Conservation (phyloP, 768 basidiomycete genomes). For the Trametes punicea region DNA sequence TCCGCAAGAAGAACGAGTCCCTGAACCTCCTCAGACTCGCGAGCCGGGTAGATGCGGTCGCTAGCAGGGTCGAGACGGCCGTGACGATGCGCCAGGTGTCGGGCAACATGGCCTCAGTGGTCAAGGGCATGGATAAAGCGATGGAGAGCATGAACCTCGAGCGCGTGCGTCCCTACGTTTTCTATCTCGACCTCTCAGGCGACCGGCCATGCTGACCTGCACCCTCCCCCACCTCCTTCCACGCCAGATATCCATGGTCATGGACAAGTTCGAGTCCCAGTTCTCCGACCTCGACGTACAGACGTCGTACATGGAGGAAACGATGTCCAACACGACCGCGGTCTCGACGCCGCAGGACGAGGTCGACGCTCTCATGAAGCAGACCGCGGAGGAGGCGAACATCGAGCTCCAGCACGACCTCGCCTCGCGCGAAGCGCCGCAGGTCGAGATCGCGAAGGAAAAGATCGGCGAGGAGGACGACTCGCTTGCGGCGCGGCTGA, state of each 20-base stretch:
- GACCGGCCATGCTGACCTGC: background rate
- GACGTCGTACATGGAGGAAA: slow-evolving; percentile 96
- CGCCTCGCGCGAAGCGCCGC: slow-evolving; percentile 50
- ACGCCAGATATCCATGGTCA: slow-evolving; percentile 87
- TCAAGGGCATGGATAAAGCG: slow-evolving; percentile 97
- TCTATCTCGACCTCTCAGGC: background rate
- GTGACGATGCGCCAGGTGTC: slow-evolving; percentile 98
- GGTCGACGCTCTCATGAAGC: slow-evolving; percentile 85
- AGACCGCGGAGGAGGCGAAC: slow-evolving; percentile 96
- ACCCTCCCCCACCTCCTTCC: background rate
- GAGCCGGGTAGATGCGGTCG: slow-evolving; percentile 94
- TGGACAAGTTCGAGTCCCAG: slow-evolving; percentile 98
- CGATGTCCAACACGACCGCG: slow-evolving; percentile 91
- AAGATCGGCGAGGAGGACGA: slow-evolving; percentile 68
- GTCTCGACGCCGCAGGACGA: slow-evolving; percentile 96
- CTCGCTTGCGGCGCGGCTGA: slow-evolving; percentile 79
- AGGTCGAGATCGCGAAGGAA: slow-evolving; percentile 50
- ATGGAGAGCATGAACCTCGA: slow-evolving; percentile 99
- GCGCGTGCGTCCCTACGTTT: slow-evolving; percentile 52
- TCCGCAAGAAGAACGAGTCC: slow-evolving; percentile 94
- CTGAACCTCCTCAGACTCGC: slow-evolving; percentile 88
- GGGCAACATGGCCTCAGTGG: slow-evolving; percentile 94
- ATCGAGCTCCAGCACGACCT: slow-evolving; percentile 94
- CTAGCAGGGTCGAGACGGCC: slow-evolving; percentile 95
- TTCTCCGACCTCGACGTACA: slow-evolving; percentile 98